Evolutionary conservation across 257 asterid species (phyloP).

Genomic region (Nicotiana benthamiana): DNA sequence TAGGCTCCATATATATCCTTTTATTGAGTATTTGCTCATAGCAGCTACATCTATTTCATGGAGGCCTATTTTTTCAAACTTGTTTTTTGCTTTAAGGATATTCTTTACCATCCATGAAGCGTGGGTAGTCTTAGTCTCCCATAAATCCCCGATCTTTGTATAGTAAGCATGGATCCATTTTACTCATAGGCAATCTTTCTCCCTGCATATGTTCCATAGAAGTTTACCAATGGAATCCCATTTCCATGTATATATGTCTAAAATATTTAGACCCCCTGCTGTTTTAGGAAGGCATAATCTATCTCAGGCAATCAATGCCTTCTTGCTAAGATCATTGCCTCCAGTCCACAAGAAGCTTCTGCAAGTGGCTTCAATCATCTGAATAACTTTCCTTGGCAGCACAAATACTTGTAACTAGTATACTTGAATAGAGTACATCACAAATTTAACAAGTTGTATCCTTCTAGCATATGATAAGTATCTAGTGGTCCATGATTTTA

Average conservation of each 20-base stretch:
- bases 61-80: too few relatives aligned
- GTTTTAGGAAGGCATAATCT: not conserved
- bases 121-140: too few relatives aligned
- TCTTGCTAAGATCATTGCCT: not conserved
- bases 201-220: not conserved
- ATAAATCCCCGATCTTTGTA: too few relatives aligned
- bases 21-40: too few relatives aligned
- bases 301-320: not conserved
- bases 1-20: too few relatives aligned
- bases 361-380: not conserved
- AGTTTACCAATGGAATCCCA: not conserved
- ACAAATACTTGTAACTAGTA: not conserved
- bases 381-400: not conserved
- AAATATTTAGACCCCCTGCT: not conserved
- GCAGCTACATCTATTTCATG: too few relatives aligned
- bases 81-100: too few relatives aligned
- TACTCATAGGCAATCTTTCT: not conserved
- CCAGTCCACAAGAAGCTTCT: not conserved
- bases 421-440: not conserved
- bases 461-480: not conserved
- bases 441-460: not conserved
- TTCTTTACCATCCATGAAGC: too few relatives aligned
- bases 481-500: not conserved
- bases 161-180: not conserved
- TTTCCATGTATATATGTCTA: not conserved